These are phyloP conservation scores for Cadophora sp. DNA, from an alignment of 2,329 filamentous ascomycete genomes.

Conservation along the genomic window DNA sequence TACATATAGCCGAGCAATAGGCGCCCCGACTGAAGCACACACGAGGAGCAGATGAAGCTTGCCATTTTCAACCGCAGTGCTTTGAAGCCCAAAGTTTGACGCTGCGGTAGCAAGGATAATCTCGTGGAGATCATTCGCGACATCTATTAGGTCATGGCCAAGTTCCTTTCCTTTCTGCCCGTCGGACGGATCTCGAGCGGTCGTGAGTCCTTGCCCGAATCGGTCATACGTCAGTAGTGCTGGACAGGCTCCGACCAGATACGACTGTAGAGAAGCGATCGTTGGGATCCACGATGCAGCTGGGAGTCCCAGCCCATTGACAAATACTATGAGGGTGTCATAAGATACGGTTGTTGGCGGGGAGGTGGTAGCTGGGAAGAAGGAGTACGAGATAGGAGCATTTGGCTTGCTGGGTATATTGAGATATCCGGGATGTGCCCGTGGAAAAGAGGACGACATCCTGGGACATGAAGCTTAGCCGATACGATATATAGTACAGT, in stretches of 20 bases:
- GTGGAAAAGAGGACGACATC: not conserved
- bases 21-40: slow-evolving; percentile 43
- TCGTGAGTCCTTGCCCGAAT: slow-evolving; percentile 40
- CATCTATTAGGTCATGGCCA: slow-evolving; percentile 41
- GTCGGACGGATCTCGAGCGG: slow-evolving; percentile 38
- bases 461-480: too few relatives aligned
- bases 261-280: too few relatives aligned
- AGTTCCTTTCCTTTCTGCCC: slow-evolving; percentile 34
- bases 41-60: slow-evolving; percentile 39
- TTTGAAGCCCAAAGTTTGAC: slow-evolving; percentile 24
- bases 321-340: slow-evolving; percentile 40
- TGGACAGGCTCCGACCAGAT: slow-evolving; percentile 17
- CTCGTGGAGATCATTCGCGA: slow-evolving; percentile 42
- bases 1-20: too few relatives aligned
- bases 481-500: too few relatives aligned
- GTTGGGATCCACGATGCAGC: slow-evolving; percentile 19
- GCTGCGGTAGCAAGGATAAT: slow-evolving; percentile 36
- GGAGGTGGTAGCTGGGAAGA: slow-evolving; percentile 34
- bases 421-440: slow-evolving; percentile 22
- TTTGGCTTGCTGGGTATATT: slow-evolving; percentile 43
- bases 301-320: slow-evolving; percentile 44
- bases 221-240: slow-evolving; percentile 46
- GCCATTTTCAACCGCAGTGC: slow-evolving; percentile 19
- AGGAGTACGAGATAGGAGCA: slow-evolving; percentile 42
- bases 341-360: not conserved